Percentiles rank a stretch among this genome's conserved stretches.
Evolutionary conservation across 192 early-diverging fungal species (phyloP).

Genomic region (Blastocladiella britannica): DNA sequence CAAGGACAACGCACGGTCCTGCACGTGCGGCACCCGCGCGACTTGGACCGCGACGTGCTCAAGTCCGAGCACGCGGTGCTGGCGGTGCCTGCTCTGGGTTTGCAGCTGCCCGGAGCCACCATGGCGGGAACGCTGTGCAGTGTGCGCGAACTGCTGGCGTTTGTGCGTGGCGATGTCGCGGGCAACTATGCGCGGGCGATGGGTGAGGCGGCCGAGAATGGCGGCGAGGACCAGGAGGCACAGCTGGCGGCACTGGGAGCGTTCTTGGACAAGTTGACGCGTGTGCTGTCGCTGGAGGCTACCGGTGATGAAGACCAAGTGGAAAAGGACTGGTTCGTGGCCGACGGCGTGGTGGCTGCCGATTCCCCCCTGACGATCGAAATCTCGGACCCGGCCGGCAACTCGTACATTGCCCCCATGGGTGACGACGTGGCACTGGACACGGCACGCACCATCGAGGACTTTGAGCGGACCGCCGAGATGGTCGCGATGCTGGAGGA

Average conservation of each 20-base stretch:
- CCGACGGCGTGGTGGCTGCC: background rate
- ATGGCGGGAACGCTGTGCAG: background rate
- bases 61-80: background rate
- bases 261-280: background rate
- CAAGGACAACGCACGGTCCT: background rate
- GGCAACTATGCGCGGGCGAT: background rate
- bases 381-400: background rate
- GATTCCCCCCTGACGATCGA: background rate
- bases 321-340: background rate
- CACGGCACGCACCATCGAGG: too few species aligned
- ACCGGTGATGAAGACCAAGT: background rate
- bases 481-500: too few species aligned
- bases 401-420: background rate
- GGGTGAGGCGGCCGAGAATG: background rate
- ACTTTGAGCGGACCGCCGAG: too few species aligned
- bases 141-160: background rate
- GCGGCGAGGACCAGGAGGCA: background rate
- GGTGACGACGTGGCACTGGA: too few species aligned
- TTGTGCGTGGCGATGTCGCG: background rate
- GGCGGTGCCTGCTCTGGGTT: background rate
- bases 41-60: background rate
- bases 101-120: background rate
- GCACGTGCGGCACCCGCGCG: background rate
- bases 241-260: background rate
- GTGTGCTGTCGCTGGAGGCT: background rate